Evolutionary conservation across 1,284 basidiomycete species (phyloP), one percentile per base, ranked within the genome.

Genomic region (Puccinia triticina): DNA sequence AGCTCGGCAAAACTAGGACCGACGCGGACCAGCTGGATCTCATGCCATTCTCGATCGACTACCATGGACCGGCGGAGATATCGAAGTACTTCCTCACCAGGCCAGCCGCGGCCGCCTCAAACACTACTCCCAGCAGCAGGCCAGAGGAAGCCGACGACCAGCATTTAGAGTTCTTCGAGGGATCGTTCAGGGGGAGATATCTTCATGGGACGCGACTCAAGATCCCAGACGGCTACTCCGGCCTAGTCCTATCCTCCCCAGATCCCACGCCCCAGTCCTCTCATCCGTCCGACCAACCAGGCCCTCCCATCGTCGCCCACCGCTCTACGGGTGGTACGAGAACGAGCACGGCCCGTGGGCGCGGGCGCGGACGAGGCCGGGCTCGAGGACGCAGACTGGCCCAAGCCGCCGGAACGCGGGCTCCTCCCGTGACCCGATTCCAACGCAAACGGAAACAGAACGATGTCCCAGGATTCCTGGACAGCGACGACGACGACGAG

Each of bases 21-120:
- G 59, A 32, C 11, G 32, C 14, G 29, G 50, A 69, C 21, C 32
- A 23, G 48, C 64, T 79, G 3, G n/a, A 71, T 55, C 50, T 79
- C 5, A 79, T 79, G 77, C 77, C 77, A 34, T 79, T 79, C 40
- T 71, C 48, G 29, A 79, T 79, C 23, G 48, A 71, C n/a, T 55
- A 69, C 34, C 14, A 53, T 12, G 77, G 77, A 53, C 43, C 40
- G 67, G 46, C 61, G 34, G n/a, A 69, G 37, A 77, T 77, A 26
- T 59, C 61, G 7, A 79, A 32, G 29, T 79, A 67, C 32, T 79
- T 67, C 37, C 40, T 71, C 48, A 46, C 64, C 37, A 48, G 40
- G 43, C 43, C 74, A 40, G 21, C 21, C 4, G 10, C 64, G 21
- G 10, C 37, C 0, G 1, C 48, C 18, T 18, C 48, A 16, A 50